A percentile compares a stretch with the other conserved stretches of the same genome.
These are phyloP conservation scores for Stemphylium lycopersici DNA, from an alignment of 2,329 filamentous ascomycete species.

Conservation along the genomic window DNA sequence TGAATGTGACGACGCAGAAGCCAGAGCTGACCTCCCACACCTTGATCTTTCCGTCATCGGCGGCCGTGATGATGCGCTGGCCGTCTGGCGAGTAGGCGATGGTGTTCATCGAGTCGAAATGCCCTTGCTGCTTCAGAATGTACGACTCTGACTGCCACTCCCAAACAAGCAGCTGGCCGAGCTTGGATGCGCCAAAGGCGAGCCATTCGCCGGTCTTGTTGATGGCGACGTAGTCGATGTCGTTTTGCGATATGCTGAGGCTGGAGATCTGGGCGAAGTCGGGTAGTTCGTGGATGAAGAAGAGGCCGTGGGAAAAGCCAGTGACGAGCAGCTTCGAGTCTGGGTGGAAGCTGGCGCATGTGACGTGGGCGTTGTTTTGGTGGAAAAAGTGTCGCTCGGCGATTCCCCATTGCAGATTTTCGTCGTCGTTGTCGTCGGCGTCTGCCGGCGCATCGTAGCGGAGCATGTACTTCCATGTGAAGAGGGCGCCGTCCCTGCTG, in stretches of 20 bases:
- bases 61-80: slow-evolving; percentile 87
- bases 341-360: slow-evolving; percentile 88
- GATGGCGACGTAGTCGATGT: slow-evolving; percentile 92
- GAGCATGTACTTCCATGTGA: slow-evolving; percentile 84
- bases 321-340: slow-evolving; percentile 90
- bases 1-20: slow-evolving; percentile 98
- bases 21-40: slow-evolving; percentile 97
- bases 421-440: slow-evolving; percentile 64
- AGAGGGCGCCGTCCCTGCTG: slow-evolving; percentile 96
- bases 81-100: slow-evolving; percentile 93
- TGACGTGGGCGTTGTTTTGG: slow-evolving; percentile 84
- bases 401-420: slow-evolving; percentile 86
- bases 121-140: slow-evolving; percentile 96
- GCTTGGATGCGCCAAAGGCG: slow-evolving; percentile 92
- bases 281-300: slow-evolving; percentile 93
- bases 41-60: slow-evolving; percentile 97
- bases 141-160: slow-evolving; percentile 99
- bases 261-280: slow-evolving; percentile 96
- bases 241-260: slow-evolving; percentile 91
- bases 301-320: slow-evolving; percentile 93
- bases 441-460: slow-evolving; percentile 62
- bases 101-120: slow-evolving; percentile 94
- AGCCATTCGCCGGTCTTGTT: slow-evolving; percentile 97
- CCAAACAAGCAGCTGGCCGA: slow-evolving; percentile 97
- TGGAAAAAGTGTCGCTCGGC: slow-evolving; percentile 92